Base-by-base conservation (phyloP, 225 moss, liverwort and hornwort genomes). In the Takakia lepidozioides region DNA sequence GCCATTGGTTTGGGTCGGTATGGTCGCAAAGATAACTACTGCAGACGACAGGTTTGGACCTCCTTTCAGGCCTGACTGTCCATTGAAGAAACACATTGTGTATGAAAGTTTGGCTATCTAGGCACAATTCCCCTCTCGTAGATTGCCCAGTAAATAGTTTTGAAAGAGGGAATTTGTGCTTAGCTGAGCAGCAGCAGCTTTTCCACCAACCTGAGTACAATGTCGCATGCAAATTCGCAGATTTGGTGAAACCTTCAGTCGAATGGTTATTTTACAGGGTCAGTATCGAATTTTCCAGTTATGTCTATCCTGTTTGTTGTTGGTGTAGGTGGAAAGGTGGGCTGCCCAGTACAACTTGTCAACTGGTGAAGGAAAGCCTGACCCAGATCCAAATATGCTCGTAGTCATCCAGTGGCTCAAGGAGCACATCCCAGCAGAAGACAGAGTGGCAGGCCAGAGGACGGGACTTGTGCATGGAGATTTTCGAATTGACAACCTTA, bases 401-500 rank as follows among this genome's bases (percentile, higher is more conserved):
- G 69, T 47, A 42, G 55, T 98, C 51, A 83, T 85, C 50, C 71
- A 87, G 42, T 98, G 98, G 91, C 66, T 98, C 56, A 74, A 62
- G 59, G 68, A 72, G 35, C 70, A 98, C 55, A 62, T 98, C 39
- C 98, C 98, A 22, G 64, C 63, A 30, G 98, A 91, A 70, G 91
- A 91, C 67, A 72, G 76, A 24, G 48, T 55, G 49, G 55, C 77
- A 22, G 63, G 70, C 19, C 55, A 71, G 35, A 67, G 75, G 62
- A 78, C 78, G 46, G 98, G 98, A 37, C 74, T 98, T 52, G 87
- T 98, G 55, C 98, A 98, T 60, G 98, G 98, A 51, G 98, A 98
- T 56, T 98, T 71, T 46, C 77, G 83, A 68, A 54, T 98, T 30
- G 98, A 98, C 51, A 98, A 98, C 58, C 70, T 98, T 55, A 68